phyloP scores from a whole-genome alignment of 257 asterid species.

The Ballota nigra region DNA sequence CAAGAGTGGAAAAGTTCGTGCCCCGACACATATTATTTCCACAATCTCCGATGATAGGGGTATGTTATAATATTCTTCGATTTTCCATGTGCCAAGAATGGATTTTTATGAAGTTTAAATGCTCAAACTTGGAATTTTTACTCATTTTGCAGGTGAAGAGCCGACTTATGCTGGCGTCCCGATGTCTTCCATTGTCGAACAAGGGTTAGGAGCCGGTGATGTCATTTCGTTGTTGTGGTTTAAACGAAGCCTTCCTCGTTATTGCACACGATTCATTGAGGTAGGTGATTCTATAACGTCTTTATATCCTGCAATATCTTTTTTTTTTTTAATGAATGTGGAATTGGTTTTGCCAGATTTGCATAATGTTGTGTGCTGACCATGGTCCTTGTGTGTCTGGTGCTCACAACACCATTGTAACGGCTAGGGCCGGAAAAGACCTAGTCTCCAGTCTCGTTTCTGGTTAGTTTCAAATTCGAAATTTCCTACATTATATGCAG shows the following conservation, averaged over 20 bases:
- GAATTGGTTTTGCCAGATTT: conserved; percentile 53
- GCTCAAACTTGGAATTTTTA: conserved; percentile 16
- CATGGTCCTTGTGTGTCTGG: conserved; percentile 99
- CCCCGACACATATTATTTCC: conserved; percentile 96
- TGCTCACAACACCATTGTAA: conserved; percentile 95
- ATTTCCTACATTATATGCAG: background rate
- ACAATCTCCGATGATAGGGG: conserved; percentile 98
- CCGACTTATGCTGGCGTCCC: conserved; percentile 94
- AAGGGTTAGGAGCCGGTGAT: conserved; percentile 94
- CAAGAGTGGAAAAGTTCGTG: conserved; percentile 96
- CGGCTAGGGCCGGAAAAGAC: conserved; percentile 98
- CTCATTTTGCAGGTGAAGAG: conserved; percentile 80
- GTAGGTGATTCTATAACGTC: conserved; percentile 51
- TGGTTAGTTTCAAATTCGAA: conserved; percentile 41
- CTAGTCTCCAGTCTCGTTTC: conserved; percentile 95
- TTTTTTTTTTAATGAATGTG: conserved; percentile 10
- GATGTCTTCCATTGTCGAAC: conserved; percentile 93
- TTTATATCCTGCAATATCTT: background rate
- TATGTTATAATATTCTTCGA: conserved; percentile 17
- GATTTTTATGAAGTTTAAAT: background rate
- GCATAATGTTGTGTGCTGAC: conserved; percentile 96
- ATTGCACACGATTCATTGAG: conserved; percentile 94
- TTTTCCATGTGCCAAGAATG: background rate
- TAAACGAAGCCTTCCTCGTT: conserved; percentile 95
- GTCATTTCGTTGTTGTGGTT: conserved; percentile 96